These are phyloP conservation scores for Phaseolus lunatus DNA, from an alignment of 306 rosid species.

Conservation along the genomic window DNA sequence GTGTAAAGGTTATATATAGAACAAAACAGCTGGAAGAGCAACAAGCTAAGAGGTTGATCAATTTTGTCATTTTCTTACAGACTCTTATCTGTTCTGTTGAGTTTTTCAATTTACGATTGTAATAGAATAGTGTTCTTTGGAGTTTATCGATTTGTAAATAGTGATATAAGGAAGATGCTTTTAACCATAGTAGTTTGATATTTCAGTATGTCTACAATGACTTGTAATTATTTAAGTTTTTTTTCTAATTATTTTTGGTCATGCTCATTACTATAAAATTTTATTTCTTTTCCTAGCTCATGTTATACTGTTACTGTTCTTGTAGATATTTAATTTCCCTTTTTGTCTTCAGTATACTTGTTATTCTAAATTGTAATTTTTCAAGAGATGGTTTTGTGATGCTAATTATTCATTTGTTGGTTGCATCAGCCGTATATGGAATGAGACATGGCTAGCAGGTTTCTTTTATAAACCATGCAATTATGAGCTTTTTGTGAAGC, in stretches of 20 bases:
- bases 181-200: not conserved
- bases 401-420: conserved; percentile 39
- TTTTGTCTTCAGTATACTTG: conserved; percentile 26
- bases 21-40: conserved; percentile 91
- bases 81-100: conserved; percentile 15
- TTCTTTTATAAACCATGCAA: conserved; percentile 99
- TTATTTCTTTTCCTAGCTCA: not conserved
- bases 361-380: conserved; percentile 26
- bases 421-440: conserved; percentile 94
- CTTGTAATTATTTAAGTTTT: not conserved
- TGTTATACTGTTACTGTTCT: not conserved
- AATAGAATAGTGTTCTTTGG: not conserved
- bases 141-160: conserved; percentile 19
- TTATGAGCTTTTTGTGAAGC: conserved; percentile 97
- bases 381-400: conserved; percentile 22
- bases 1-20: conserved; percentile 92
- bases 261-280: not conserved
- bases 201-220: not conserved
- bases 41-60: conserved; percentile 83
- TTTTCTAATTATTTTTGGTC: conserved; percentile 7
- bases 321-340: conserved; percentile 2
- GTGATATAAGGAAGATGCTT: conserved; percentile 15
- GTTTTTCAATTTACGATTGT: conserved; percentile 14
- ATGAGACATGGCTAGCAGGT: conserved; percentile 94
- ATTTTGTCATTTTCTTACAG: conserved; percentile 36